These are phyloP conservation scores for Phyllosticta citribraziliensis DNA, from an alignment of 2,329 filamentous ascomycete genomes.

Conservation along the genomic window DNA sequence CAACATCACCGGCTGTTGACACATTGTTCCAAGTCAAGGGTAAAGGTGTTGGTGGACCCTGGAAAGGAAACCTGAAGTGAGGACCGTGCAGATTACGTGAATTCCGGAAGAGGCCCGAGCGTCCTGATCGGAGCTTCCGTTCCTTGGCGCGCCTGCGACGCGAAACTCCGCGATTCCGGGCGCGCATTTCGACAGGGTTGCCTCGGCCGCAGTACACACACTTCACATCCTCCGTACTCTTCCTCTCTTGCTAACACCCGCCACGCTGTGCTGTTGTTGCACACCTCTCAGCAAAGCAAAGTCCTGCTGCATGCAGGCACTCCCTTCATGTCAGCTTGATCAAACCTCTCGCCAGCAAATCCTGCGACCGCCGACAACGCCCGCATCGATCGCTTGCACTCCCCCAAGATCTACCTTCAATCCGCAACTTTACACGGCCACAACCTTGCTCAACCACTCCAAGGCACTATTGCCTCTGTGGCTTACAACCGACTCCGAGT, in stretches of 20 bases:
- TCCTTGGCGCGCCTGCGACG: not conserved
- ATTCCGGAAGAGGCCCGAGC: not conserved
- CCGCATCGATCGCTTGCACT: not conserved
- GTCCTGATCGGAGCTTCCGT: not conserved
- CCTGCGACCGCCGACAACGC: not conserved
- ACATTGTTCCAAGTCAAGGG: too few species aligned
- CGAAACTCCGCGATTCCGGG: not conserved
- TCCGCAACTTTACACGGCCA: not conserved
- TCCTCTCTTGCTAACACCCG: not conserved
- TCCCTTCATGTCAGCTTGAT: not conserved
- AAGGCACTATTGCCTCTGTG: not conserved
- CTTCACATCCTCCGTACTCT: not conserved
- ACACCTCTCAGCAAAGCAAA: not conserved
- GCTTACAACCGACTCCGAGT: not conserved
- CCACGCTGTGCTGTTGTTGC: not conserved
- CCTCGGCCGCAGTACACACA: not conserved
- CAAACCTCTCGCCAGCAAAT: not conserved
- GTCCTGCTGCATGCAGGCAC: not conserved
- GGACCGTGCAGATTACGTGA: too few species aligned
- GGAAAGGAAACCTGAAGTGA: too few species aligned
- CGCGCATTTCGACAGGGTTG: not conserved
- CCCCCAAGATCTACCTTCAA: not conserved
- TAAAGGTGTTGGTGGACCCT: not conserved
- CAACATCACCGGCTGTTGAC: not conserved
- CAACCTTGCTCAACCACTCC: not conserved